phyloP scores from a whole-genome alignment of 176 grass and related monocot genomes.

The Ensete glaucum region DNA sequence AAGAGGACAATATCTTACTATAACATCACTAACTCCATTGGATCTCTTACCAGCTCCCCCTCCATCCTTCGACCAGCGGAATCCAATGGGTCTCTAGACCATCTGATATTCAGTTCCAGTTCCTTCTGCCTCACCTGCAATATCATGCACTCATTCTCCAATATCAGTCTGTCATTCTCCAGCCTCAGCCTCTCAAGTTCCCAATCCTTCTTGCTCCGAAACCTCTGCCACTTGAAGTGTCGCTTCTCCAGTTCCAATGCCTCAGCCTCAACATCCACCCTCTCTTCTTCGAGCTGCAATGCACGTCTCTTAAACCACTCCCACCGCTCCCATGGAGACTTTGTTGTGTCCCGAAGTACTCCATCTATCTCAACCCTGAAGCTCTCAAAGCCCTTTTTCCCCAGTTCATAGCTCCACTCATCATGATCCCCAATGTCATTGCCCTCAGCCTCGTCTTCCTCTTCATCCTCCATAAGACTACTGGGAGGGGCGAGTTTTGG shows the following conservation, averaged over 20 bases:
- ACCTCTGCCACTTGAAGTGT: constrained; percentile 27
- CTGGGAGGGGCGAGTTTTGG: background rate
- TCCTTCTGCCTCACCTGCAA: constrained; percentile 17
- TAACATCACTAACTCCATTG: constrained; percentile 2
- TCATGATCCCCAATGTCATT: background rate
- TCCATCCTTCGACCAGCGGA: background rate
- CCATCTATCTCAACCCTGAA: constrained; percentile 7
- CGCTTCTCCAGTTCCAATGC: constrained; percentile 18
- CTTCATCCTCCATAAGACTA: background rate
- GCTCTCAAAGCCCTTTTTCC: background rate
- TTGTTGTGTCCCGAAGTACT: background rate
- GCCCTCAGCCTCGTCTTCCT: background rate
- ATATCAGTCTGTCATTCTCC: constrained; percentile 22
- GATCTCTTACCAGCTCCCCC: background rate
- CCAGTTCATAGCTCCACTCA: background rate
- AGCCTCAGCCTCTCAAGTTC: constrained; percentile 18
- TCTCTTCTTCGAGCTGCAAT: constrained; percentile 14
- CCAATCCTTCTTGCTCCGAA: constrained; percentile 27
- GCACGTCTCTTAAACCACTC: constrained; percentile 19
- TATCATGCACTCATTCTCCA: constrained; percentile 23
- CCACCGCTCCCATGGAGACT: constrained; percentile 1
- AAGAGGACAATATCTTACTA: constrained; percentile 6
- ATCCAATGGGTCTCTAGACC: background rate
- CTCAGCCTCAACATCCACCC: constrained; percentile 15
- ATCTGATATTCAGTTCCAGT: constrained; percentile 5